Evolutionary conservation across 768 basidiomycete genomes (phyloP).

Genomic region (Mycena sanguinolenta): DNA sequence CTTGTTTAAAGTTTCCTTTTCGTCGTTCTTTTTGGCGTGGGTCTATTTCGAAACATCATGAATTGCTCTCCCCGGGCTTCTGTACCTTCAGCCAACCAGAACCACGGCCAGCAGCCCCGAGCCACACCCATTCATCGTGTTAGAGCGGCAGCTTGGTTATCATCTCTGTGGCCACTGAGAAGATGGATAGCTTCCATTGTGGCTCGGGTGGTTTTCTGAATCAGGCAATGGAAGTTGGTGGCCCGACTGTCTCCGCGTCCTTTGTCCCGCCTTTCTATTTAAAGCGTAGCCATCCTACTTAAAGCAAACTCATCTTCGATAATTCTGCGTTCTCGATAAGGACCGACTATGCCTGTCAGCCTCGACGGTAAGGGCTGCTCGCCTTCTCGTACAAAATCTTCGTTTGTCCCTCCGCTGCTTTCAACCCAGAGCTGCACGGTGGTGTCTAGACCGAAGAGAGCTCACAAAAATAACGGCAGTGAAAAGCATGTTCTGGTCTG

Average conservation of each 20-base stretch:
- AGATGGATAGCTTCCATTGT: not conserved
- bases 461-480: slow-evolving; percentile 20
- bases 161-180: too few species aligned
- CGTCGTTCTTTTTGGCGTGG: too few species aligned
- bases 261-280: slow-evolving; percentile 30
- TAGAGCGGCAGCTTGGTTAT: too few species aligned
- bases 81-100: too few species aligned
- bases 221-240: slow-evolving; percentile 23
- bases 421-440: slow-evolving; percentile 24
- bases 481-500: slow-evolving; percentile 27
- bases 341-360: slow-evolving; percentile 26
- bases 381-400: slow-evolving; percentile 11
- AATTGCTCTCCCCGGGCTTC: too few species aligned
- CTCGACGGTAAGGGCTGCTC: slow-evolving; percentile 26
- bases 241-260: slow-evolving; percentile 8
- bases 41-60: too few species aligned
- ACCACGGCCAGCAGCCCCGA: too few species aligned
- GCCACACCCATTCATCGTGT: too few species aligned
- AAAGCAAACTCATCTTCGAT: slow-evolving; percentile 6
- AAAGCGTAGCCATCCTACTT: not conserved
- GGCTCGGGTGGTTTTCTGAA: not conserved
- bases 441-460: not conserved
- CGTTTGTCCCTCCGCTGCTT: slow-evolving; percentile 23
- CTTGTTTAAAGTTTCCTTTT: too few species aligned
- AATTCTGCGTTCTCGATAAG: not conserved